Evolutionary conservation across 2,329 filamentous ascomycete genomes (phyloP), one percentile per base, ranked within the genome.

Genomic region (Pseudocercospora cruenta): DNA sequence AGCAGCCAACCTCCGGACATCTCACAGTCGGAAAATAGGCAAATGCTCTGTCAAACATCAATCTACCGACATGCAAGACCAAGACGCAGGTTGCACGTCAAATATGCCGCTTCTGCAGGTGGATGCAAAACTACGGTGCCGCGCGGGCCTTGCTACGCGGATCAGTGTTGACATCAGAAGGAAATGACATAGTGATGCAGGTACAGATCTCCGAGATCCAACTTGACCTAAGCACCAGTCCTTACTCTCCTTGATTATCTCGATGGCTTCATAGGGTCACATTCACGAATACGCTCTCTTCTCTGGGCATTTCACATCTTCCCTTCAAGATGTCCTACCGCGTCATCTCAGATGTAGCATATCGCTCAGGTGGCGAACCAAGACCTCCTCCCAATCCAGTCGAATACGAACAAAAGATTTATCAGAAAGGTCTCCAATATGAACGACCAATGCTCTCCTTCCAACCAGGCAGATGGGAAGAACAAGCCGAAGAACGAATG

Each of bases 381-480:
- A 60, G 47, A 55, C 21, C 47, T 47, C 62, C 62, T 12, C 58
- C 57, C 3, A 59, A 69, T 19, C 68, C 70, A 4, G 51, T 70
- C 12, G 67, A 70, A 31, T 77, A 78, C 61, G 75, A 78, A 55
- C 71, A 72, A 55, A 67, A 74, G 19, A 70, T 75, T 47, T 78
- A 76, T 64, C 65, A 76, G 14, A 71, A 71, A 31, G 78, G 78
- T 7, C 72, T 79, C 0, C 65, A 72, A 28, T 78, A 75, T 58
- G 72, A 78, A 58, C 73, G 72, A 7, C 76, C 78, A 8, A 67
- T 71, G 1, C 70, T 79, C 67, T 77, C 77, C 1, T 79, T 78
- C 66, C 72, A 78, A 54, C 63, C 76, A n/a, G 33, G 55, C 1
- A 49, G 72, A 67, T 77, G 74, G 74, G 72, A 75, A 58, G 33